Percentiles rank a stretch among this genome's conserved stretches.
Conservation (phyloP, 345 rosid genomes). For the Litchi chinensis region DNA sequence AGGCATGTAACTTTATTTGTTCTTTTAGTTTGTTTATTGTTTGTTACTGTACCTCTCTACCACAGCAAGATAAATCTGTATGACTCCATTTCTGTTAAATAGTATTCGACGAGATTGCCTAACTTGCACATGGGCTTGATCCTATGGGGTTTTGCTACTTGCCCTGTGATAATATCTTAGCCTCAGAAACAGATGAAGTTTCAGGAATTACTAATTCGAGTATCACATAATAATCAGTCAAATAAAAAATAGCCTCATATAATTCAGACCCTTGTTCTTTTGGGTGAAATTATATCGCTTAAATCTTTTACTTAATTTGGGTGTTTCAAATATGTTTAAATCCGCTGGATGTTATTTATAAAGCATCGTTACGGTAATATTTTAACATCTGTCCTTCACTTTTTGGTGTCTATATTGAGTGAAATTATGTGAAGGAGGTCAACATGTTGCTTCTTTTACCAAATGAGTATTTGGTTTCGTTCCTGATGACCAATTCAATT, state of each 20-base stretch:
- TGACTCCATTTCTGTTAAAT: neutral
- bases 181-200: neutral
- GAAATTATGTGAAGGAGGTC: too few relatives aligned
- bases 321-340: neutral
- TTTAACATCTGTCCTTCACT: neutral
- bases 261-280: neutral
- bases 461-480: neutral
- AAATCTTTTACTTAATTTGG: neutral
- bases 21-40: too few relatives aligned
- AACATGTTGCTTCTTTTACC: neutral
- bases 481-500: too few relatives aligned
- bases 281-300: neutral
- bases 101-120: neutral
- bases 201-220: neutral
- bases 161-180: neutral
- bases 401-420: neutral
- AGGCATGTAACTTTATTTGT: conserved; percentile 44
- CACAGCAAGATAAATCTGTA: neutral
- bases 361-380: too few relatives aligned
- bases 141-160: neutral
- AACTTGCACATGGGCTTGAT: neutral
- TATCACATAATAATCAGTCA: neutral
- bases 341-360: too few relatives aligned
- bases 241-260: neutral
- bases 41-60: too few relatives aligned